These are phyloP conservation scores for Boechera retrofracta DNA, from an alignment of 345 rosid species.

Conservation along the genomic window DNA sequence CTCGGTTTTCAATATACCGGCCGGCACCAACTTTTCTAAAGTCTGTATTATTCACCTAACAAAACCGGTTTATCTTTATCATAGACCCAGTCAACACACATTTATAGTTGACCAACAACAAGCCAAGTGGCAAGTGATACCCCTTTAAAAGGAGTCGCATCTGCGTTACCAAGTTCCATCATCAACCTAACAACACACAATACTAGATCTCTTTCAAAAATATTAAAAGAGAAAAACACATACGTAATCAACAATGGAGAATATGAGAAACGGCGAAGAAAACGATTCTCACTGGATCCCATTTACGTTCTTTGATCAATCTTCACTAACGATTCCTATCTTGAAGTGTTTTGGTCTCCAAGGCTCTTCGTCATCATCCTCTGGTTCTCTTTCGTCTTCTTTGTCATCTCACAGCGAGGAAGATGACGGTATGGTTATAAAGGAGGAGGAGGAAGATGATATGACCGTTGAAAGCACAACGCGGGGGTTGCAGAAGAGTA, in stretches of 20 bases:
- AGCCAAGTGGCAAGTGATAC: neutral
- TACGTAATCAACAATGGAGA: constrained; percentile 26
- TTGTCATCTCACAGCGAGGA: constrained; percentile 23
- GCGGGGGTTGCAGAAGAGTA: constrained; percentile 11
- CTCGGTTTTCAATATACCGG: constrained; percentile 18
- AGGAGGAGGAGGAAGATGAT: constrained; percentile 14
- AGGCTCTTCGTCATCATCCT: neutral
- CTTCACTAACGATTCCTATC: constrained; percentile 24
- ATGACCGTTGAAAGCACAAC: constrained; percentile 15
- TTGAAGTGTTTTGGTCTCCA: constrained; percentile 33
- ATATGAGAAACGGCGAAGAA: constrained; percentile 19
- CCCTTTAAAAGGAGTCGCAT: constrained; percentile 28
- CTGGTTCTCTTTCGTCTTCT: neutral
- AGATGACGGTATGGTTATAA: neutral
- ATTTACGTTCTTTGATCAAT: constrained; percentile 23
- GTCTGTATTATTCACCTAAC: neutral
- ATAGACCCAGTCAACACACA: constrained; percentile 34
- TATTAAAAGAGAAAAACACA: neutral
- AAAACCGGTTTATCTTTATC: constrained; percentile 23
- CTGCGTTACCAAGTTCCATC: constrained; percentile 36
- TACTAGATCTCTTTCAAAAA: neutral
- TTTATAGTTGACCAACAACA: constrained; percentile 35
- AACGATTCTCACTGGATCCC: constrained; percentile 31
- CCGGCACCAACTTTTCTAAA: constrained; percentile 9
- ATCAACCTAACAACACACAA: constrained; percentile 34